Evolutionary conservation across 2,329 filamentous ascomycete genomes (phyloP), one percentile per base, ranked within the genome.

Genomic region (Lizonia empirigonia): DNA sequence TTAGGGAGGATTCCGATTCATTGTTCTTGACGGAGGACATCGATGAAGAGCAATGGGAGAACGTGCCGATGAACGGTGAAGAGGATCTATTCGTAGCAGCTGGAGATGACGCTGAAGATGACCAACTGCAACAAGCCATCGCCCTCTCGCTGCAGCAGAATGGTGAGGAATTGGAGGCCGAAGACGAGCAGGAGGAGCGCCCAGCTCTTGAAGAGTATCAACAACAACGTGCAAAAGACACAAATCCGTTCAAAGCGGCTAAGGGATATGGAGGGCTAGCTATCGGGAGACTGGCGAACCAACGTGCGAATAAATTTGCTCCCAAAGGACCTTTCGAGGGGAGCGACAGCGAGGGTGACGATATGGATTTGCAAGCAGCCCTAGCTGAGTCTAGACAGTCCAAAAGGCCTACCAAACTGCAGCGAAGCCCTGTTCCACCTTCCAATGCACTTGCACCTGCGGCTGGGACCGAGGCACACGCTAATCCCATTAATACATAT

Each of bases 41-140:
- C 2, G 71, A 69, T n/a, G 68, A 72, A 7, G 69, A 70, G n/a
- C 75, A 75, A 9, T 75, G 73, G 63, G 74, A 75, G 48, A 69
- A 76, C 34, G 68, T 74, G 7, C 68, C 70, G 1, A 59, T 40
- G 6, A 74, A 79, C 8, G 78, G 78, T 3, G 78, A 80, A 7
- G 80, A 85, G 22, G 82, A 82, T 0, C 72, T 90, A 1, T 88
- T 88, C 53, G 82, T 81, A 48, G 76, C 77, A 15, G 48, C 59
- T 32, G 60, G 60, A 45, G 57, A 69, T 39, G 78, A 78, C 12
- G 79, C 82, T 13, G 85, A 89, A 30, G 88, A 92, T 15, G 86
- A 89, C 56, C 90, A 96, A 42, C 78, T 97, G 5, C 85, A 85
- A 52, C 82, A 81, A 55, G 92, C 93, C 10, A 96, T 97, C 65